Conservation (phyloP, 371 early-diverging fungal genomes). For the Mortierella sp. region DNA sequence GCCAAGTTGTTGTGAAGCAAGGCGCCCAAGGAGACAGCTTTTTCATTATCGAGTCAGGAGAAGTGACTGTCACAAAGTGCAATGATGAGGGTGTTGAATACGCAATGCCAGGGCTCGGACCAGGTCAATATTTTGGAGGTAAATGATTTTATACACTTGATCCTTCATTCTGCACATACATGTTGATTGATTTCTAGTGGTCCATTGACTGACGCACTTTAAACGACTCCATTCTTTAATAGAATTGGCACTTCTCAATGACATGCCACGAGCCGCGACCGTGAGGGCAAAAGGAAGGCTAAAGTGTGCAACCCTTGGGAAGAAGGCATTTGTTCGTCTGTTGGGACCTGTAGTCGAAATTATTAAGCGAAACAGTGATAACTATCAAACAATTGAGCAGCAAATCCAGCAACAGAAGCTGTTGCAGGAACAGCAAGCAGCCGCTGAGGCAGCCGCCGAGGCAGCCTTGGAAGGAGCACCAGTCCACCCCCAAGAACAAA, state of each 20-base stretch:
- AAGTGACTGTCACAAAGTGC: slow-evolving; percentile 82
- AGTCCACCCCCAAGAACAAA: slow-evolving; percentile 31
- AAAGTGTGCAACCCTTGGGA: slow-evolving; percentile 93
- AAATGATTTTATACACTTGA: slow-evolving; percentile 13
- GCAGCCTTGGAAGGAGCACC: slow-evolving; percentile 10
- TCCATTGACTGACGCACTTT: not conserved
- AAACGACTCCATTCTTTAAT: not conserved
- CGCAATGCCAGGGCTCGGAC: slow-evolving; percentile 78
- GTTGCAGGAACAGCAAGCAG: slow-evolving; percentile 39
- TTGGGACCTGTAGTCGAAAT: slow-evolving; percentile 95
- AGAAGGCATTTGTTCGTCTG: slow-evolving; percentile 92
- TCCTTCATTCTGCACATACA: not conserved
- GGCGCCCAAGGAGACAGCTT: slow-evolving; percentile 89
- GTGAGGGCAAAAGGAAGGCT: slow-evolving; percentile 89
- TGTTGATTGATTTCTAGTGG: not conserved
- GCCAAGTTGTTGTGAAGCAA: slow-evolving; percentile 86
- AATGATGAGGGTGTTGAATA: slow-evolving; percentile 85
- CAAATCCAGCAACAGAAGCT: slow-evolving; percentile 51
- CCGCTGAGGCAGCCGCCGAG: slow-evolving; percentile 18
- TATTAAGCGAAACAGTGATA: slow-evolving; percentile 89
- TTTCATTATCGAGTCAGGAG: slow-evolving; percentile 93
- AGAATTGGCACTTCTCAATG: slow-evolving; percentile 93
- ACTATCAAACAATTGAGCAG: slow-evolving; percentile 71
- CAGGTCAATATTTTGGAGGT: slow-evolving; percentile 98
- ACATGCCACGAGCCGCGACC: slow-evolving; percentile 94